Evolutionary conservation across 2,329 filamentous ascomycete species (phyloP).

Genomic region (Geosmithia putterillii): DNA sequence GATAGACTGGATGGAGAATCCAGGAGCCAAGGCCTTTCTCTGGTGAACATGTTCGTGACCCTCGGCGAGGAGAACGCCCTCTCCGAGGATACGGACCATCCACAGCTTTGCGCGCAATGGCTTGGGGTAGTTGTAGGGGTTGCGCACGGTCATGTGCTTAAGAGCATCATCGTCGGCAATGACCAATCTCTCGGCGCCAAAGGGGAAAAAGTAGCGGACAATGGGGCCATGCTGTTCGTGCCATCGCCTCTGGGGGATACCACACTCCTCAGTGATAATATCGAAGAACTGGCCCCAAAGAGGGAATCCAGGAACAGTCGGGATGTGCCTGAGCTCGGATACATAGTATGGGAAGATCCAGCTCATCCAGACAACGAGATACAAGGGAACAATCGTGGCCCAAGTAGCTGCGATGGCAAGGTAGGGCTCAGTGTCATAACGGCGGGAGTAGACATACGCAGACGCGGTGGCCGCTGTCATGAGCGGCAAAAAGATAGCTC

Average conservation of each 20-base stretch:
- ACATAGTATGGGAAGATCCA: conserved; percentile 28
- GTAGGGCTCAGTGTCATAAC: background rate
- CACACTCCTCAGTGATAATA: conserved; percentile 26
- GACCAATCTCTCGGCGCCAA: conserved; percentile 28
- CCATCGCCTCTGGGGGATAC: conserved; percentile 27
- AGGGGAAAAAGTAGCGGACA: conserved; percentile 31
- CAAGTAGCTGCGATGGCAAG: background rate
- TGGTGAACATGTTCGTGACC: conserved; percentile 26
- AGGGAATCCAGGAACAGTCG: conserved; percentile 26
- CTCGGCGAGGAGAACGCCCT: conserved; percentile 28
- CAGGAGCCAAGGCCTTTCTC: conserved; percentile 1
- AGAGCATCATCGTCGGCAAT: conserved; percentile 29
- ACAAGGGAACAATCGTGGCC: conserved; percentile 17
- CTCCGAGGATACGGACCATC: conserved; percentile 29
- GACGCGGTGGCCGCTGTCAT: background rate
- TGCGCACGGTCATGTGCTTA: conserved; percentile 28
- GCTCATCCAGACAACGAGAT: conserved; percentile 18
- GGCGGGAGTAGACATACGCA: background rate
- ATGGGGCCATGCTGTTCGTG: conserved; percentile 25
- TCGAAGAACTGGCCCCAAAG: conserved; percentile 29
- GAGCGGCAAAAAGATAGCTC: background rate
- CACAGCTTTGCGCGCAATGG: conserved; percentile 22
- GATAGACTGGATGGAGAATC: conserved; percentile 24
- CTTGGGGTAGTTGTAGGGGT: conserved; percentile 26
- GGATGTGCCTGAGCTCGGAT: conserved; percentile 26